Evolutionary conservation across 345 rosid genomes (phyloP), one percentile per base, ranked within the genome.

Genomic region (Clarkia xantiana): DNA sequence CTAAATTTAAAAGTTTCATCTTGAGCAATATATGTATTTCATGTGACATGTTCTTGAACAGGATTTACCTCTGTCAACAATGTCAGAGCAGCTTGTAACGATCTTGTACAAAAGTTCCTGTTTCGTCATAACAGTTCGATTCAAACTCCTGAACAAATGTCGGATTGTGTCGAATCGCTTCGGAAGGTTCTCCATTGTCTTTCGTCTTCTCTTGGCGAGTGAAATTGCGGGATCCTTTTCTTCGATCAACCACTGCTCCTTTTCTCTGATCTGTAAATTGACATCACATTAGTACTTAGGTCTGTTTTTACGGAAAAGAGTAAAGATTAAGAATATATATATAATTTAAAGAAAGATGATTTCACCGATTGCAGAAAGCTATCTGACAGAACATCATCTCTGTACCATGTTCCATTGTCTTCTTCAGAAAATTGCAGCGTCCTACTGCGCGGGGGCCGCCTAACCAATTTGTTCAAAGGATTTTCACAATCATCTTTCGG

Each of bases 171-270:
- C 78, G 64, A 80, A 85, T 50, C 84, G 82, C 75, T 76, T 85
- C 4, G 97, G 97, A 16, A 84, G 76, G 59, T 74, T 52, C 25
- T 78, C 72, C 2, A 89, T 85, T 75, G 75, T 76, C 63, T 74
- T 73, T 9, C 54, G 55, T 58, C 87, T 73, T 54, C 80, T 73
- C 74, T 82, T 82, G 42, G 95, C 97, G 47, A 55, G 72, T 40
- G 94, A 84, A 69, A 89, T 82, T 25, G 87, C 87, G 46, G 94
- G 95, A 69, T 82, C 81, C 40, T 44, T 65, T 42, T 85, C 90
- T 66, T 76, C 86, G 29, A 65, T 65, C 1, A 77, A 71, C 57
- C 68, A 75, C 67, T 41, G 75, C 70, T 84, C 94, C 55, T 80
- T 84, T 62, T 82, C 90, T 58, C 63, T 71, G 51, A 89, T 76